Evolutionary conservation across 2,329 filamentous ascomycete species (phyloP).

Genomic region (Verticillium zaregamsianum): DNA sequence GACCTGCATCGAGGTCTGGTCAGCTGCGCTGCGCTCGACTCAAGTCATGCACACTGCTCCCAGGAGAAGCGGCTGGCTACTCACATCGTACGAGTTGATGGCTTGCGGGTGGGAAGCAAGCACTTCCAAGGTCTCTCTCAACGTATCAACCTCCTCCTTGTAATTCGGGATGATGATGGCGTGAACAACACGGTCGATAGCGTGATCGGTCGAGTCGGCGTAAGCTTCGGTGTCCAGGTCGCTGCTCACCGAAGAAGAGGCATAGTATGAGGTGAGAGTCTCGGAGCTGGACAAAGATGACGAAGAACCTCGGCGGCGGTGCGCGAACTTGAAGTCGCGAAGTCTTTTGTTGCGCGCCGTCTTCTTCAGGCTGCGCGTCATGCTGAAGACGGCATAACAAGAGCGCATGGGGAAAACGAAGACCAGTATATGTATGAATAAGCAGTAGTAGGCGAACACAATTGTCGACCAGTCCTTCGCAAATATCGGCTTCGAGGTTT

Average conservation of each 20-base stretch:
- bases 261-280: conserved; percentile 44
- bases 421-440: conserved; percentile 61
- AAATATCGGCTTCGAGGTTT: conserved; percentile 26
- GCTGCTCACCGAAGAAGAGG: conserved; percentile 43
- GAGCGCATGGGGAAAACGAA: conserved; percentile 59
- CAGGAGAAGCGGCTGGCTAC: conserved; percentile 24
- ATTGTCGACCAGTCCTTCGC: conserved; percentile 42
- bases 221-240: conserved; percentile 44
- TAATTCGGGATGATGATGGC: conserved; percentile 71
- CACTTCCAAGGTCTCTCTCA: conserved; percentile 65
- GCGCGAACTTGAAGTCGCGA: conserved; percentile 41
- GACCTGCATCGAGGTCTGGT: conserved; percentile 39
- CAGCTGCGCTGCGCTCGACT: conserved; percentile 6
- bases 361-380: conserved; percentile 47
- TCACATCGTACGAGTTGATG: conserved; percentile 62
- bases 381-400: conserved; percentile 56
- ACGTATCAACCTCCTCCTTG: conserved; percentile 66
- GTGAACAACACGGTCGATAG: conserved; percentile 49
- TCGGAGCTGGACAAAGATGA: conserved; percentile 54
- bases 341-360: conserved; percentile 39
- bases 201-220: conserved; percentile 36
- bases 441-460: conserved; percentile 60
- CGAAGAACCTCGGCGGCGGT: conserved; percentile 47
- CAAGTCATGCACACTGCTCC: background rate
- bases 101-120: conserved; percentile 64